Evolutionary conservation across 306 rosid species (phyloP).

Genomic region (Canavalia gladiata): DNA sequence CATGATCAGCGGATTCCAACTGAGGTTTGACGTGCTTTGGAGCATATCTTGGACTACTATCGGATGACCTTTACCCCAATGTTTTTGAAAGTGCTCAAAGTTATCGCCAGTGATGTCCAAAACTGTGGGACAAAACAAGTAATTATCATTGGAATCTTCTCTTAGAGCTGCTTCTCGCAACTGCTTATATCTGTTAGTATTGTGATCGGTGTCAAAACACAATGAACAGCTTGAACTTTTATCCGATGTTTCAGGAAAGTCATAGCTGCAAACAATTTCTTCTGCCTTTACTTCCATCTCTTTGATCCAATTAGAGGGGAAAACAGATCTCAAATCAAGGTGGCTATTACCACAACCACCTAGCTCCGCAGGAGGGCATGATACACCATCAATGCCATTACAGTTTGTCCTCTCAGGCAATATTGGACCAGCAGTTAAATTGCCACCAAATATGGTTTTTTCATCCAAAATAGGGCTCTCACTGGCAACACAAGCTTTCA

Average conservation of each 20-base stretch:
- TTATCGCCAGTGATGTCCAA: conserved; percentile 69
- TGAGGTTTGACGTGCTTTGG: conserved; percentile 64
- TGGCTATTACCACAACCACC: conserved; percentile 77
- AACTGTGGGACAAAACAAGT: conserved; percentile 76
- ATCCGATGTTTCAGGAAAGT: conserved; percentile 83
- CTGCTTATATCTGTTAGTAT: conserved; percentile 58
- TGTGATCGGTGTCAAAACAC: conserved; percentile 71
- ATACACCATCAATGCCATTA: conserved; percentile 55
- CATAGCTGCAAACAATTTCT: conserved; percentile 96
- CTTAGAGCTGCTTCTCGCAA: conserved; percentile 83
- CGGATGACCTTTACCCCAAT: conserved; percentile 97
- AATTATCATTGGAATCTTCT: conserved; percentile 81
- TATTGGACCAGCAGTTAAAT: conserved; percentile 53
- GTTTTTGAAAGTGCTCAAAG: conserved; percentile 96
- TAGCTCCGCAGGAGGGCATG: conserved; percentile 70
- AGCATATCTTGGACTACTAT: conserved; percentile 79
- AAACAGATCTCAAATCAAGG: conserved; percentile 80
- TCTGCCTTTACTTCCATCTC: conserved; percentile 92
- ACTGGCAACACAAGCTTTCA: conserved; percentile 48
- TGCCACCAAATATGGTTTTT: conserved; percentile 51
- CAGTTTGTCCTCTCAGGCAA: conserved; percentile 56
- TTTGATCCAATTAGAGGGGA: conserved; percentile 74
- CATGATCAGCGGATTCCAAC: conserved; percentile 92
- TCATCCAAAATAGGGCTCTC: conserved; percentile 52
- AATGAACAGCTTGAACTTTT: conserved; percentile 75